phyloP scores from a whole-genome alignment of 2,329 filamentous ascomycete species.

The Colletotrichum sp. region DNA sequence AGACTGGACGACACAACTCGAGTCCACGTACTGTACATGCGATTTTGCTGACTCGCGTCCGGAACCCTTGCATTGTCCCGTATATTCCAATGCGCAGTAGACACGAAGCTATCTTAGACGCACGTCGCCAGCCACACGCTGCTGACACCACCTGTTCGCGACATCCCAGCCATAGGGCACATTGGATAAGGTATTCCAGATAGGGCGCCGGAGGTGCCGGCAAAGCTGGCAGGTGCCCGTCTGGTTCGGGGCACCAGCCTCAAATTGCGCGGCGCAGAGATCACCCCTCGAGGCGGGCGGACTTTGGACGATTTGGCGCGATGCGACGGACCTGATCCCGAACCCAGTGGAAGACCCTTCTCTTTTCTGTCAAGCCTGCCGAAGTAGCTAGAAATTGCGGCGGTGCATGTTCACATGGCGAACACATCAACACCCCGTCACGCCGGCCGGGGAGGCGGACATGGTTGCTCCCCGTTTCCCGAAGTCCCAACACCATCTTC shows the following conservation, averaged over 20 bases:
- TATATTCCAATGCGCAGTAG: background rate
- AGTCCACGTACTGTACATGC: background rate
- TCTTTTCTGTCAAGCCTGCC: background rate
- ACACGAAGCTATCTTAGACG: background rate
- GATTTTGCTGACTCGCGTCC: background rate
- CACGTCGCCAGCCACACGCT: background rate
- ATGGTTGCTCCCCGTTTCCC: constrained; percentile 16
- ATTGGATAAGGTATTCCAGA: background rate
- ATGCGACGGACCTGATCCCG: background rate
- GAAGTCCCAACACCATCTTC: background rate
- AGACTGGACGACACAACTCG: background rate
- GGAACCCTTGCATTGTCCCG: background rate
- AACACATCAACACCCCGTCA: background rate
- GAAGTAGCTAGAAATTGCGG: constrained; percentile 3
- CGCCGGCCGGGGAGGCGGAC: background rate
- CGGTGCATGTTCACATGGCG: background rate
- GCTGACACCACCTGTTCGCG: background rate
- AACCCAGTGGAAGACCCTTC: background rate
- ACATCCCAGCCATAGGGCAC: background rate
- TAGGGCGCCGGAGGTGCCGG: background rate
- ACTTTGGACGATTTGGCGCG: background rate
- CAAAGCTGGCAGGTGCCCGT: background rate
- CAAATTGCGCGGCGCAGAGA: background rate
- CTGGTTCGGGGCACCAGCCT: background rate
- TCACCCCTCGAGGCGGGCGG: background rate